Percentiles rank a stretch among this genome's conserved stretches.
Conservation (phyloP, 345 rosid species). For the Combretum micranthum region DNA sequence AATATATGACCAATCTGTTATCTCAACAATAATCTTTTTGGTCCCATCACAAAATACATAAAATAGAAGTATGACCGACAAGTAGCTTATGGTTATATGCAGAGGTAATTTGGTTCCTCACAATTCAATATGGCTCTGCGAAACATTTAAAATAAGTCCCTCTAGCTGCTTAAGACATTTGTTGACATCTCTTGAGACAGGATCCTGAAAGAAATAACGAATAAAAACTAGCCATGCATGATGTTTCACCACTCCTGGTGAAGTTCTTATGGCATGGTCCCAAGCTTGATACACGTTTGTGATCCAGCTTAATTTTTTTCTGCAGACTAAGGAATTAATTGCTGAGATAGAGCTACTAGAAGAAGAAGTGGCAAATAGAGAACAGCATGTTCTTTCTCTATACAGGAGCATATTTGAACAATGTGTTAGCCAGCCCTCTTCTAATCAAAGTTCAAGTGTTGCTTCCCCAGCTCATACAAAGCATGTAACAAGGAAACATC, state of each 20-base stretch:
- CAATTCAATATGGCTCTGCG: too few relatives aligned
- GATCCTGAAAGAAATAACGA: too few relatives aligned
- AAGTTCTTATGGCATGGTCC: not conserved
- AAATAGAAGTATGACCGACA: too few relatives aligned
- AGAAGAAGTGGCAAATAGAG: slow-evolving; percentile 76
- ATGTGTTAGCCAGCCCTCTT: slow-evolving; percentile 45
- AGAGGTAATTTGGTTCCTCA: too few relatives aligned
- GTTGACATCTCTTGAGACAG: too few relatives aligned
- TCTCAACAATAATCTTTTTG: too few relatives aligned
- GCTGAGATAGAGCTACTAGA: slow-evolving; percentile 77
- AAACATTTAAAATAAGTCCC: too few relatives aligned
- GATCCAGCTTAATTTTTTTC: slow-evolving; percentile 8
- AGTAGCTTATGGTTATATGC: too few relatives aligned
- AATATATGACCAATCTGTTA: too few relatives aligned
- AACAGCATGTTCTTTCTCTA: slow-evolving; percentile 72
- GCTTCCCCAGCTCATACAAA: slow-evolving; percentile 74
- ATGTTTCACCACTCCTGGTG: not conserved
- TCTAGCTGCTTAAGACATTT: too few relatives aligned
- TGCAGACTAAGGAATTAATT: slow-evolving; percentile 75
- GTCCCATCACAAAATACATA: too few relatives aligned
- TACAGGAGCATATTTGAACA: slow-evolving; percentile 70
- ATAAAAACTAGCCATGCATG: not conserved
- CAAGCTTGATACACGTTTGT: not conserved
- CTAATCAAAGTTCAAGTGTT: slow-evolving; percentile 46
- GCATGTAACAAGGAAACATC: slow-evolving; percentile 57